These are phyloP conservation scores for Acorus calamus DNA, from an alignment of 106 monocot species.

Conservation along the genomic window DNA sequence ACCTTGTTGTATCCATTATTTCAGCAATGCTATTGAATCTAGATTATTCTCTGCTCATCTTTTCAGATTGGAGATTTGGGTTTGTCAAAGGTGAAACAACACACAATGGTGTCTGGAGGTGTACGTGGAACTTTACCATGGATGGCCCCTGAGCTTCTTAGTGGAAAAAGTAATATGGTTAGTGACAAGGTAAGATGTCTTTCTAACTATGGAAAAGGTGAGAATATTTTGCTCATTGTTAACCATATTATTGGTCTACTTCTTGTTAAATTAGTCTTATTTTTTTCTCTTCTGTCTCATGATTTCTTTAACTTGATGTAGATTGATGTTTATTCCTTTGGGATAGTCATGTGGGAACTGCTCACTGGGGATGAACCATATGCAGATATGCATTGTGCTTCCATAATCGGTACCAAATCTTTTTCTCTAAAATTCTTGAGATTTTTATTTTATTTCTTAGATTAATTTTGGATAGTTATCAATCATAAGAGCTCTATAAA, in stretches of 20 bases:
- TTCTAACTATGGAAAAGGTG: background rate
- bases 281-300: background rate
- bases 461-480: no score
- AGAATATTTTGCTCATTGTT: background rate
- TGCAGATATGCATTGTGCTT: slow-evolving; percentile 65
- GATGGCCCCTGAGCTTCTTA: slow-evolving; percentile 98
- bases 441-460: no score
- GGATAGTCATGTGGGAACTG: slow-evolving; percentile 96
- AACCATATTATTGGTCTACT: background rate
- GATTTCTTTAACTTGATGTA: slow-evolving; percentile 19
- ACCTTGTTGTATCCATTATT: no score
- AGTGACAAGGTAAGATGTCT: slow-evolving; percentile 58
- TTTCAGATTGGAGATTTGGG: slow-evolving; percentile 92
- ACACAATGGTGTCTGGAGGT: slow-evolving; percentile 88
- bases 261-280: background rate
- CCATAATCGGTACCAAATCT: slow-evolving; percentile 55
- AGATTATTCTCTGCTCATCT: background rate
- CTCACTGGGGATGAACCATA: slow-evolving; percentile 97
- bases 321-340: slow-evolving; percentile 98
- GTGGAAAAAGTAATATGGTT: slow-evolving; percentile 81
- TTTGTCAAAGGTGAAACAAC: slow-evolving; percentile 90
- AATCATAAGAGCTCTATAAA: no score
- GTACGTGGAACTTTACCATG: slow-evolving; percentile 96
- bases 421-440: no score
- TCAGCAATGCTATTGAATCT: no score